These are phyloP conservation scores for Scytalidium lignicola DNA, from an alignment of 2,329 filamentous ascomycete genomes.

Conservation along the genomic window DNA sequence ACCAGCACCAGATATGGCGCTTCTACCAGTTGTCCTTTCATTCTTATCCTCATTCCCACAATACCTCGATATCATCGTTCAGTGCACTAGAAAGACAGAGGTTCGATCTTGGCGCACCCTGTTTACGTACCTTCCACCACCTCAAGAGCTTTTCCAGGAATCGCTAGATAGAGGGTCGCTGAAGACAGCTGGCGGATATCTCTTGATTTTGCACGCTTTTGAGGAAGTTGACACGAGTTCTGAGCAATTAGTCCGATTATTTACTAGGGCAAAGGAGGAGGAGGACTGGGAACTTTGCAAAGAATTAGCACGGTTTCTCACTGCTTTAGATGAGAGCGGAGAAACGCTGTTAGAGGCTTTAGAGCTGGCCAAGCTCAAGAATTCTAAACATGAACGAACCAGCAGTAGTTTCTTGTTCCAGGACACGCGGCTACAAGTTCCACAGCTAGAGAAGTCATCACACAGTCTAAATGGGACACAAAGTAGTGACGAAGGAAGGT, in stretches of 20 bases:
- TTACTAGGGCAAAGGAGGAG: slow-evolving; percentile 75
- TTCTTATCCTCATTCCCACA: slow-evolving; percentile 69
- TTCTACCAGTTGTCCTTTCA: slow-evolving; percentile 59
- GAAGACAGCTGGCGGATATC: slow-evolving; percentile 92
- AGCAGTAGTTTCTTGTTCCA: slow-evolving; percentile 34
- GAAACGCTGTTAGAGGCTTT: slow-evolving; percentile 71
- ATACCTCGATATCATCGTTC: slow-evolving; percentile 92
- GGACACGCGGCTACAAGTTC: slow-evolving; percentile 28
- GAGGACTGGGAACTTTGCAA: slow-evolving; percentile 95
- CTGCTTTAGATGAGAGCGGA: slow-evolving; percentile 84
- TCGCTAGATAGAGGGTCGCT: slow-evolving; percentile 78
- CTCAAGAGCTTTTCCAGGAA: slow-evolving; percentile 89
- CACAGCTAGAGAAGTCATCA: slow-evolving; percentile 7
- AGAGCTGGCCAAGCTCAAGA: slow-evolving; percentile 50
- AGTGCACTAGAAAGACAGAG: slow-evolving; percentile 96
- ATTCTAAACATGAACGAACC: slow-evolving; percentile 27
- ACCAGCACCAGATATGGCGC: slow-evolving; percentile 56
- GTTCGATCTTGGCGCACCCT: slow-evolving; percentile 91
- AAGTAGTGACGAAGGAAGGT: slow-evolving; percentile 26
- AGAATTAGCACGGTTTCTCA: slow-evolving; percentile 89
- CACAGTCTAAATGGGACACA: slow-evolving; percentile 27
- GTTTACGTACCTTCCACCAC: slow-evolving; percentile 85
- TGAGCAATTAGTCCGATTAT: slow-evolving; percentile 73
- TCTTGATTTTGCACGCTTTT: slow-evolving; percentile 87
- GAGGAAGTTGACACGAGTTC: slow-evolving; percentile 64